phyloP scores from a whole-genome alignment of 108 stramenopile genomes.

The Cyclotella baltica region DNA sequence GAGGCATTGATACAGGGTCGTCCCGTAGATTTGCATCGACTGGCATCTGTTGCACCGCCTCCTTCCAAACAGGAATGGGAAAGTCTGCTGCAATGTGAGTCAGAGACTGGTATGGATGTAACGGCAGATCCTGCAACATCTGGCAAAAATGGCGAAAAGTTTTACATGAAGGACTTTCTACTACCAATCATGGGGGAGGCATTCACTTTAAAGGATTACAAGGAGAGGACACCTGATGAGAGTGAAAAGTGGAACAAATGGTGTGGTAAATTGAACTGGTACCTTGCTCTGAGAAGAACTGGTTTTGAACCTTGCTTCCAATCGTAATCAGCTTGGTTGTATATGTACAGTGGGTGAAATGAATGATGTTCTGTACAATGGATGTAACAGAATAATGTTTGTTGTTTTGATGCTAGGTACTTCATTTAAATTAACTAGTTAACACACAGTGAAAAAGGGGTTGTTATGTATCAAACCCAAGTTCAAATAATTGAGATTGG shows the following conservation, averaged over 20 bases:
- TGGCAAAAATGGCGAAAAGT: constrained; percentile 54
- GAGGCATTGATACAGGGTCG: constrained; percentile 68
- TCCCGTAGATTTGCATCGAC: constrained; percentile 60
- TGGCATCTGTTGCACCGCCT: constrained; percentile 42
- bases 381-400: too few species aligned
- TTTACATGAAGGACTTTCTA: constrained; percentile 72
- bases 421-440: too few species aligned
- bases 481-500: too few species aligned
- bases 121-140: constrained; percentile 69
- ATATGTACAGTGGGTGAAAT: too few species aligned
- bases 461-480: too few species aligned
- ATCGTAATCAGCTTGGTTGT: neutral
- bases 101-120: constrained; percentile 60
- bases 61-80: constrained; percentile 75
- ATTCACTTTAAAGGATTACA: constrained; percentile 58
- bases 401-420: too few species aligned
- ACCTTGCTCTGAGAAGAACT: constrained; percentile 59
- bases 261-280: constrained; percentile 72
- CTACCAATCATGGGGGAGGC: constrained; percentile 66
- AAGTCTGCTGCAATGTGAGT: constrained; percentile 56
- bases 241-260: constrained; percentile 55
- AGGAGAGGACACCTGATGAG: constrained; percentile 62
- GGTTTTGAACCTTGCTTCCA: constrained; percentile 61
- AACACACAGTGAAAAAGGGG: too few species aligned
- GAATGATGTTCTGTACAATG: too few species aligned